These are phyloP conservation scores for Pyrrhoderma noxium DNA, from an alignment of 1,284 basidiomycete species.

Conservation along the genomic window DNA sequence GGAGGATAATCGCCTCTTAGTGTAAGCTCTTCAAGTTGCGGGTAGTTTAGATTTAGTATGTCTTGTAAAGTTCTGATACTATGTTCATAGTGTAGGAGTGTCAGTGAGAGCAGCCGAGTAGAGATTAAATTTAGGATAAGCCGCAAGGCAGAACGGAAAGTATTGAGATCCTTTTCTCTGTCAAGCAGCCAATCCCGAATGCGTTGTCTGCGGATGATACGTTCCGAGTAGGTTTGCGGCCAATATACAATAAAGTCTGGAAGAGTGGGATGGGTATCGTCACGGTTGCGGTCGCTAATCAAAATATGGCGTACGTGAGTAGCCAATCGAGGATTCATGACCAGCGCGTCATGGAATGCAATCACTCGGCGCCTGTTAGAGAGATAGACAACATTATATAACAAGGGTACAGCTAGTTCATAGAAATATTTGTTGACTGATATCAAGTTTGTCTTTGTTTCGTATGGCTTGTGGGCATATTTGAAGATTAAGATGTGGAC, in stretches of 20 bases:
- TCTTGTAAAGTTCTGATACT: constrained; percentile 10
- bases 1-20: constrained; percentile 18
- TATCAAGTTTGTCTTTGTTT: constrained; percentile 5
- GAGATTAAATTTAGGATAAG: constrained; percentile 13
- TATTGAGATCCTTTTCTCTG: constrained; percentile 15
- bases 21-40: constrained; percentile 15
- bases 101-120: constrained; percentile 13
- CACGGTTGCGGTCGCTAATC: constrained; percentile 16
- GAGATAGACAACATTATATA: constrained; percentile 15
- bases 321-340: constrained; percentile 4
- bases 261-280: constrained; percentile 15
- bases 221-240: constrained; percentile 16
- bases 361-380: constrained; percentile 16
- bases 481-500: constrained; percentile 13
- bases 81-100: constrained; percentile 18
- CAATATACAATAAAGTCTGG: constrained; percentile 18
- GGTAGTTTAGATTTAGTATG: constrained; percentile 13
- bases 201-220: constrained; percentile 14
- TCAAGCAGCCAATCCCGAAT: constrained; percentile 17
- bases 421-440: constrained; percentile 13
- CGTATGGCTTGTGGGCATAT: background rate
- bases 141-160: constrained; percentile 14
- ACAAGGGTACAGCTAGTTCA: constrained; percentile 10
- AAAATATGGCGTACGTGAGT: constrained; percentile 17
- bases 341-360: constrained; percentile 11